phyloP scores from a whole-genome alignment of 2,329 filamentous ascomycete genomes.

The Penicillium sp. region DNA sequence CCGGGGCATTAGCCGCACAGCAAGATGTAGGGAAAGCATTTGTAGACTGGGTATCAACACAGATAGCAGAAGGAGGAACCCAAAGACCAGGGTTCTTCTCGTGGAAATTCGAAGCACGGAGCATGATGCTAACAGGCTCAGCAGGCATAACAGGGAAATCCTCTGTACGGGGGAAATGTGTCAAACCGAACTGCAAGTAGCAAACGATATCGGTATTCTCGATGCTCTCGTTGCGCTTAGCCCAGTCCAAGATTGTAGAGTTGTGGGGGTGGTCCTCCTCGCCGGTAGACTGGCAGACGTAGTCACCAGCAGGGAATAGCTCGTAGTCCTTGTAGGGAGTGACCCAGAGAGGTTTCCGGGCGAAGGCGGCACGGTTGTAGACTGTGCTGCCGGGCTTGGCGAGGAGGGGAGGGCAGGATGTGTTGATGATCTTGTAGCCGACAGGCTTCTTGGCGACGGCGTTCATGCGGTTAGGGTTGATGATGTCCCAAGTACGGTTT shows the following conservation, averaged over 20 bases:
- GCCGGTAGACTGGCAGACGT: slow-evolving; percentile 59
- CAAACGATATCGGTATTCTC: slow-evolving; percentile 59
- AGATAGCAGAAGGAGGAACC: slow-evolving; percentile 47
- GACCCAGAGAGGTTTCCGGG: slow-evolving; percentile 60
- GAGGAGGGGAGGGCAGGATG: slow-evolving; percentile 37
- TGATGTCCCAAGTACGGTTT: slow-evolving; percentile 36
- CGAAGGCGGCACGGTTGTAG: slow-evolving; percentile 60
- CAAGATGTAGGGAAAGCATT: slow-evolving; percentile 27
- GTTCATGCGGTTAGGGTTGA: slow-evolving; percentile 29
- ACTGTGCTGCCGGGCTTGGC: slow-evolving; percentile 55
- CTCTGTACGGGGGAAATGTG: slow-evolving; percentile 52
- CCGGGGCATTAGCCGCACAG: slow-evolving; percentile 18
- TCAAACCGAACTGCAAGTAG: slow-evolving; percentile 60
- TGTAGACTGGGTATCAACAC: slow-evolving; percentile 31
- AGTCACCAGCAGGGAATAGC: slow-evolving; percentile 60
- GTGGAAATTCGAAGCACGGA: slow-evolving; percentile 62
- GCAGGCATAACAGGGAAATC: slow-evolving; percentile 62
- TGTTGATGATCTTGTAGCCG: slow-evolving; percentile 31
- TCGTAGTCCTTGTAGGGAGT: slow-evolving; percentile 59
- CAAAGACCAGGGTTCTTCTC: slow-evolving; percentile 59
- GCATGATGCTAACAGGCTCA: slow-evolving; percentile 57
- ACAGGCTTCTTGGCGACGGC: slow-evolving; percentile 25
- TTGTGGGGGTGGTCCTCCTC: slow-evolving; percentile 40
- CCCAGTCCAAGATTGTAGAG: slow-evolving; percentile 44
- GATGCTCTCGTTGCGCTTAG: slow-evolving; percentile 51